Conservation (phyloP, 2,329 filamentous ascomycete genomes). For the Sarocladiaceae sp. region DNA sequence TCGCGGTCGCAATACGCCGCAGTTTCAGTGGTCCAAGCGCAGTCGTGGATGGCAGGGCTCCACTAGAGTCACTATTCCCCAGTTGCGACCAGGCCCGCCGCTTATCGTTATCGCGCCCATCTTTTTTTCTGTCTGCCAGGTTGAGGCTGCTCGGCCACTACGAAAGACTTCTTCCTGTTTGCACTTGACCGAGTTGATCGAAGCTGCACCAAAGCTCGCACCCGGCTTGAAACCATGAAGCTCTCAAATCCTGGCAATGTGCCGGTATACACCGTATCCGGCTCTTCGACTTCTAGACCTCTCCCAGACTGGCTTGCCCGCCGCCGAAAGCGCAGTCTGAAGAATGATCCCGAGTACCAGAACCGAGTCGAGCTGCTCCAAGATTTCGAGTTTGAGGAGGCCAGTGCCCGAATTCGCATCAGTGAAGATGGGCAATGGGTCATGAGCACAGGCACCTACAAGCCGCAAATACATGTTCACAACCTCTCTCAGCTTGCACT, state of each 20-base stretch:
- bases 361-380: constrained; percentile 93
- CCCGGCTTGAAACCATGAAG: constrained; percentile 55
- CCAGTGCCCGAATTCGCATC: constrained; percentile 82
- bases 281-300: constrained; percentile 79
- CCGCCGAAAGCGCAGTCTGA: constrained; percentile 84
- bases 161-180: neutral
- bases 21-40: neutral
- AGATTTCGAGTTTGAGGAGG: constrained; percentile 97
- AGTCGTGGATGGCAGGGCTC: neutral
- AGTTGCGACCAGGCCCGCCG: neutral
- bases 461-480: constrained; percentile 78
- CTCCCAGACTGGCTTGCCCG: constrained; percentile 94
- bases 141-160: neutral
- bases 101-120: constrained; percentile 9
- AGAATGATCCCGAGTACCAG: constrained; percentile 87
- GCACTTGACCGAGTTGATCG: neutral
- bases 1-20: neutral
- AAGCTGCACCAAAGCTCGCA: neutral
- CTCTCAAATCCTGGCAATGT: constrained; percentile 77
- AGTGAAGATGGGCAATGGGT: constrained; percentile 97
- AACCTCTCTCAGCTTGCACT: constrained; percentile 88
- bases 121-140: constrained; percentile 5
- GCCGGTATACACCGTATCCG: constrained; percentile 92
- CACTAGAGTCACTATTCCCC: neutral
- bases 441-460: constrained; percentile 83